phyloP scores from a whole-genome alignment of 176 grass and related monocot species.

The Secale cereale region DNA sequence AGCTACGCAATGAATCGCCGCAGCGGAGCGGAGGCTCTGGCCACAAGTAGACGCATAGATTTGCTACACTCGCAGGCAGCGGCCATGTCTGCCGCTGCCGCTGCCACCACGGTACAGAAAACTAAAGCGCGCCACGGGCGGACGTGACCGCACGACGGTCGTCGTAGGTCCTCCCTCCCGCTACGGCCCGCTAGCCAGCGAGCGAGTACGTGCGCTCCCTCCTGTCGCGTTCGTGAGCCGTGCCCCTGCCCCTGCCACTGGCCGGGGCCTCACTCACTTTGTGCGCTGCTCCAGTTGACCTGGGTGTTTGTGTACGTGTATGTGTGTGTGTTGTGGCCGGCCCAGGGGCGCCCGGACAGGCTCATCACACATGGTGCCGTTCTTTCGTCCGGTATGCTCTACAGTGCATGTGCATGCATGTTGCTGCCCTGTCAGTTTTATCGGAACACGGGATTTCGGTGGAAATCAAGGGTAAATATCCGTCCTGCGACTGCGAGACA shows the following conservation, averaged over 20 bases:
- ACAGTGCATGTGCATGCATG: background rate
- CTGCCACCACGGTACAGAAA: background rate
- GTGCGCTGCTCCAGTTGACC: slow-evolving; percentile 12
- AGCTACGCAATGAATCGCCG: background rate
- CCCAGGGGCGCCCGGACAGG: background rate
- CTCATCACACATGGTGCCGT: background rate
- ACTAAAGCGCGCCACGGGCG: background rate
- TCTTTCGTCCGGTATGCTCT: background rate
- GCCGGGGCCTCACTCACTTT: background rate
- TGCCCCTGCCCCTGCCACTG: background rate
- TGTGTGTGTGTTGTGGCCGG: background rate
- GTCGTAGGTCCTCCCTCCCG: background rate
- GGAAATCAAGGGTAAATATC: background rate
- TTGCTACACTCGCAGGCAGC: slow-evolving; percentile 1
- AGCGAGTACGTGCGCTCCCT: background rate
- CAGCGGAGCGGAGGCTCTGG: background rate
- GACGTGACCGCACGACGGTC: slow-evolving; percentile 36
- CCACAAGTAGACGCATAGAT: slow-evolving; percentile 19
- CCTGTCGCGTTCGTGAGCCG: background rate
- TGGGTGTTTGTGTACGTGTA: background rate
- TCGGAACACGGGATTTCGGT: background rate
- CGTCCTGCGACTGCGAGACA: background rate
- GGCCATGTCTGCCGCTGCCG: background rate
- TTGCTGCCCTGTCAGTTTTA: background rate
- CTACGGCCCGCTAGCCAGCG: background rate